phyloP scores from a whole-genome alignment of 768 basidiomycete species.

The Gelatoporia subvermispora region DNA sequence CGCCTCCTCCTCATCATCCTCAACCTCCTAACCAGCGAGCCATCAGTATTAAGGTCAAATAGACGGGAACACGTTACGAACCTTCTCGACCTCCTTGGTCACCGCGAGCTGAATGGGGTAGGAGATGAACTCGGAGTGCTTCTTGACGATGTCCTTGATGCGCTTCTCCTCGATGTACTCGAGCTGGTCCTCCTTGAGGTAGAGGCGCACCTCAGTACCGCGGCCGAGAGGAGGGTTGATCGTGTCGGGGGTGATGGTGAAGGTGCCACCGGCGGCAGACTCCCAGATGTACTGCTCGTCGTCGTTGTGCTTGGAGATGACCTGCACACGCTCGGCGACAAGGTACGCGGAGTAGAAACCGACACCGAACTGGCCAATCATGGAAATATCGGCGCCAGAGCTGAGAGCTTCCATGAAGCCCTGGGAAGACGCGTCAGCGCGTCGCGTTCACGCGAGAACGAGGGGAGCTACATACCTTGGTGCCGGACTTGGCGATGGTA shows the following conservation, averaged over 20 bases:
- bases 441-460: neutral
- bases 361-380: constrained; percentile 99
- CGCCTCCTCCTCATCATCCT: constrained; percentile 76
- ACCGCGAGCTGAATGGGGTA: constrained; percentile 99
- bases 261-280: constrained; percentile 99
- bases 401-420: constrained; percentile 99
- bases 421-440: constrained; percentile 32
- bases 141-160: constrained; percentile 99
- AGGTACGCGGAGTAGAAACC: constrained; percentile 99
- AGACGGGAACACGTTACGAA: constrained; percentile 30
- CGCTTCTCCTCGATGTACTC: constrained; percentile 99
- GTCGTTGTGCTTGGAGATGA: constrained; percentile 99
- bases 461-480: constrained; percentile 53
- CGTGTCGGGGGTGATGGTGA: constrained; percentile 95
- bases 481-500: constrained; percentile 93
- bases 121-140: constrained; percentile 99
- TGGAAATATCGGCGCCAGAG: constrained; percentile 86
- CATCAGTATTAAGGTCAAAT: neutral
- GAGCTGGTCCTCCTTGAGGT: constrained; percentile 96
- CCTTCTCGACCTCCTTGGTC: constrained; percentile 99
- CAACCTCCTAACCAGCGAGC: constrained; percentile 56
- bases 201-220: constrained; percentile 88
- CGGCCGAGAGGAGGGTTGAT: constrained; percentile 88
- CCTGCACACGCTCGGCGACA: constrained; percentile 96
- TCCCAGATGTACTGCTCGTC: constrained; percentile 99